phyloP scores from a whole-genome alignment of 1,284 basidiomycete species.

The Microbotryum violaceum region DNA sequence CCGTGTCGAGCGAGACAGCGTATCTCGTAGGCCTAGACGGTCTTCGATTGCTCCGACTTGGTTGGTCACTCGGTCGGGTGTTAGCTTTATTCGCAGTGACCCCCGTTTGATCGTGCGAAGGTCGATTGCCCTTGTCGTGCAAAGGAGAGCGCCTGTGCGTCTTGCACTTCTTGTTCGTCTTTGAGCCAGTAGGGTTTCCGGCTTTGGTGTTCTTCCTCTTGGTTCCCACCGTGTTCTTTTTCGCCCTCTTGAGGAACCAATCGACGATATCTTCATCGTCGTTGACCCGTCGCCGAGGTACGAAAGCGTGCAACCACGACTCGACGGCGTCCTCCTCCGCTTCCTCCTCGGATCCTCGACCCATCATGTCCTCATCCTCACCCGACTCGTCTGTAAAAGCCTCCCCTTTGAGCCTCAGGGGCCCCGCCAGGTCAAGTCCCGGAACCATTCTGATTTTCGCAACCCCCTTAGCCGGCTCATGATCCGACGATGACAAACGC shows the following conservation, averaged over 20 bases:
- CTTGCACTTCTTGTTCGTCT: not conserved
- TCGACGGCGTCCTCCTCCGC: conserved; percentile 27
- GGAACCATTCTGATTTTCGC: conserved; percentile 7
- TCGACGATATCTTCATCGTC: conserved; percentile 30
- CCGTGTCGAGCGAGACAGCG: conserved; percentile 22
- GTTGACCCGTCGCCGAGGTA: conserved; percentile 4
- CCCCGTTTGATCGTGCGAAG: not conserved
- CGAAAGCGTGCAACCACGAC: conserved; percentile 23
- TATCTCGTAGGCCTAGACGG: not conserved
- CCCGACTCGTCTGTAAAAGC: conserved; percentile 32
- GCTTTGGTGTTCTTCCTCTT: not conserved
- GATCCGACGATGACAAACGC: not conserved
- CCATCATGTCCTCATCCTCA: conserved; percentile 3
- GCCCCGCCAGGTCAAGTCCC: conserved; percentile 11
- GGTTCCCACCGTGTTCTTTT: not conserved
- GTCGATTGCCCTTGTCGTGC: too few relatives aligned
- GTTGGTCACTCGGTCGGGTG: not conserved
- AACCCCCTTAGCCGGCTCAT: not conserved
- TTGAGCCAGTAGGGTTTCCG: not conserved
- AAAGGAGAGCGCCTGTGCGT: too few relatives aligned
- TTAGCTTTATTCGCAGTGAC: not conserved
- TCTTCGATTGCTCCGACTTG: not conserved
- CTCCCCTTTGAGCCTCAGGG: conserved; percentile 23
- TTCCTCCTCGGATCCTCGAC: conserved; percentile 14
- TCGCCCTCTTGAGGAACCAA: conserved; percentile 26